Percentiles rank a stretch among this genome's conserved stretches.
Conservation (phyloP, 1,284 basidiomycete genomes). For the Wolfiporia cocos region DNA sequence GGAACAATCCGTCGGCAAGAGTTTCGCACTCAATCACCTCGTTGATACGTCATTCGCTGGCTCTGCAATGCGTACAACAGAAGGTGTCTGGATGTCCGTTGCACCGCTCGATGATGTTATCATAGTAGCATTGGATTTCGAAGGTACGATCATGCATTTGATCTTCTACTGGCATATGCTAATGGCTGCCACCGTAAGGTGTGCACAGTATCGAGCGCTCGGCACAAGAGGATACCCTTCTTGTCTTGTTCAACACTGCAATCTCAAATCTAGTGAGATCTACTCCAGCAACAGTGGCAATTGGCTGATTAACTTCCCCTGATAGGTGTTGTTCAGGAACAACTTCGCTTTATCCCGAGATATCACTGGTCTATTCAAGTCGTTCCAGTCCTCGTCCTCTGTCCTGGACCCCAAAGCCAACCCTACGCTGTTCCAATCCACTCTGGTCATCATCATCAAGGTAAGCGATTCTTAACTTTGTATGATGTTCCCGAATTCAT, state of each 20-base stretch:
- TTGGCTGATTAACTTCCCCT: not conserved
- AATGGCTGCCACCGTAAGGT: slow-evolving; percentile 27
- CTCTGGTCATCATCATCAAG: slow-evolving; percentile 58
- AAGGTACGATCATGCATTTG: slow-evolving; percentile 32
- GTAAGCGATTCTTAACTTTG: slow-evolving; percentile 19
- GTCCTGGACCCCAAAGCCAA: slow-evolving; percentile 54
- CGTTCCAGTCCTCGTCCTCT: slow-evolving; percentile 56
- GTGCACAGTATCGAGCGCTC: slow-evolving; percentile 60
- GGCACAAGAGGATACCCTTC: slow-evolving; percentile 55
- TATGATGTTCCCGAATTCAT: not conserved
- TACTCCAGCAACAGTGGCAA: not conserved
- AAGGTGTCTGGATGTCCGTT: slow-evolving; percentile 66
- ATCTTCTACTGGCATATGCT: not conserved
- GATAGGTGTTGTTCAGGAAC: slow-evolving; percentile 55
- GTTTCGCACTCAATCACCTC: slow-evolving; percentile 55
- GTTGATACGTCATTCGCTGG: slow-evolving; percentile 62
- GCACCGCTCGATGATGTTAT: slow-evolving; percentile 51
- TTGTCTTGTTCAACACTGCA: slow-evolving; percentile 60
- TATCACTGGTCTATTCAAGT: slow-evolving; percentile 54
- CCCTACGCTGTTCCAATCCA: slow-evolving; percentile 52
- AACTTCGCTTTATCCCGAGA: slow-evolving; percentile 57
- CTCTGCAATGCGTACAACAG: slow-evolving; percentile 61
- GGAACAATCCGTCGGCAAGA: slow-evolving; percentile 62
- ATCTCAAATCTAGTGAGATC: slow-evolving; percentile 50
- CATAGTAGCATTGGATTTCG: slow-evolving; percentile 59